phyloP scores from a whole-genome alignment of 2,329 filamentous ascomycete genomes.

The Chaetoscypha palmicola region DNA sequence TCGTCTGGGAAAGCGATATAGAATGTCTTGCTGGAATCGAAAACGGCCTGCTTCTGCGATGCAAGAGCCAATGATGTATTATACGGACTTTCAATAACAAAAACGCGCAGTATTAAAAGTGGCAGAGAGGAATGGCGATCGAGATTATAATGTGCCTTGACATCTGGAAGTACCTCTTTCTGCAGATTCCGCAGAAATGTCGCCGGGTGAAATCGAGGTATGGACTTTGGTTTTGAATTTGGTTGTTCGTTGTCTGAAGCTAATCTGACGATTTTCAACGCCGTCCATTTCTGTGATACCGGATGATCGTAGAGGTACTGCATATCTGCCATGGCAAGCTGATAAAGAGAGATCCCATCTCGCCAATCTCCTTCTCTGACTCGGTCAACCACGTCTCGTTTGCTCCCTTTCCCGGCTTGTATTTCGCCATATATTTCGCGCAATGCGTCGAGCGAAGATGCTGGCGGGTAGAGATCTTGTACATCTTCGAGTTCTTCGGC shows the following conservation, averaged over 20 bases:
- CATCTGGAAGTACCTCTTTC: slow-evolving; percentile 64
- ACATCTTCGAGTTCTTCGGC: slow-evolving; percentile 51
- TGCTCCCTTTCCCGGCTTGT: slow-evolving; percentile 52
- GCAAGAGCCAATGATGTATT: slow-evolving; percentile 49
- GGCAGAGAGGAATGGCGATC: slow-evolving; percentile 63
- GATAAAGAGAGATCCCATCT: slow-evolving; percentile 56
- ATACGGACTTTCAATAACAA: slow-evolving; percentile 76
- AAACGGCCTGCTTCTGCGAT: slow-evolving; percentile 28
- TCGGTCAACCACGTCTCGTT: slow-evolving; percentile 55
- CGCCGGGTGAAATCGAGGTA: slow-evolving; percentile 72
- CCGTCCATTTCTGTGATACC: slow-evolving; percentile 55
- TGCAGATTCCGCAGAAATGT: slow-evolving; percentile 74
- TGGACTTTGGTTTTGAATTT: slow-evolving; percentile 40
- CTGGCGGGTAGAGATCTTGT: slow-evolving; percentile 63
- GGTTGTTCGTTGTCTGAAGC: slow-evolving; percentile 31
- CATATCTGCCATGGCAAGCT: slow-evolving; percentile 62
- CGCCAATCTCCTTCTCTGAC: slow-evolving; percentile 64
- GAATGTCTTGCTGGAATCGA: slow-evolving; percentile 63
- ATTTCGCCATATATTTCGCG: slow-evolving; percentile 56
- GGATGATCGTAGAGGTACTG: slow-evolving; percentile 61
- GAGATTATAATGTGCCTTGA: slow-evolving; percentile 79
- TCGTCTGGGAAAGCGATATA: slow-evolving; percentile 79
- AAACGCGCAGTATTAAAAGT: slow-evolving; percentile 68
- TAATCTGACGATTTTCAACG: slow-evolving; percentile 51
- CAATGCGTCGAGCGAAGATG: slow-evolving; percentile 58